Conservation (phyloP, 768 basidiomycete genomes). For the Daedaleopsis sinensis region DNA sequence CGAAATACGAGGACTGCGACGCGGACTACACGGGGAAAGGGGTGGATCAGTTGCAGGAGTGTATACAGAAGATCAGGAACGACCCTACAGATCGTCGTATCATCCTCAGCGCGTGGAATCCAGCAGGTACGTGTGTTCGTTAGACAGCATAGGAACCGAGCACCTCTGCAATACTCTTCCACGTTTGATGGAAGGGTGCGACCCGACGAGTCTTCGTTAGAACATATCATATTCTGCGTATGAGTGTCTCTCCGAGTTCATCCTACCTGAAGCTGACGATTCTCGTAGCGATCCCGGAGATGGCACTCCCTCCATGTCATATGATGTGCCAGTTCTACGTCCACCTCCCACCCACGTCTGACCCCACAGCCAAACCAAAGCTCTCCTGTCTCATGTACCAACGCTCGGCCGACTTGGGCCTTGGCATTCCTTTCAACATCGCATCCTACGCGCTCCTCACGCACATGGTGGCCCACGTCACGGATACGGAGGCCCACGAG, state of each 20-base stretch:
- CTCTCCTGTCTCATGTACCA: constrained; percentile 98
- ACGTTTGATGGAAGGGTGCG: no score
- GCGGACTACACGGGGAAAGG: constrained; percentile 79
- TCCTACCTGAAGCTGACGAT: neutral
- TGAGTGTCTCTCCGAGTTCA: neutral
- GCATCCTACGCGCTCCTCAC: constrained; percentile 97
- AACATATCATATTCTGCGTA: neutral
- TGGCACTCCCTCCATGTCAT: constrained; percentile 99
- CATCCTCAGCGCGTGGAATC: constrained; percentile 97
- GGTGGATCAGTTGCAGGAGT: constrained; percentile 90
- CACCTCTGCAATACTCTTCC: neutral
- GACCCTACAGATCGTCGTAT: constrained; percentile 94
- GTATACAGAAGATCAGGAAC: constrained; percentile 89
- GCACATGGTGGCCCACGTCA: constrained; percentile 96
- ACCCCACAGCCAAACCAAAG: constrained; percentile 56
- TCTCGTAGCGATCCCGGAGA: constrained; percentile 77
- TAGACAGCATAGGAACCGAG: neutral
- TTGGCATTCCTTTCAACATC: constrained; percentile 99
- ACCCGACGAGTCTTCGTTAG: neutral
- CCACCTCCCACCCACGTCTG: constrained; percentile 65
- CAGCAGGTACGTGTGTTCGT: constrained; percentile 68
- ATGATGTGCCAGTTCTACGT: constrained; percentile 99
- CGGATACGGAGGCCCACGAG: constrained; percentile 83
- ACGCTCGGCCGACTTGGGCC: constrained; percentile 94
- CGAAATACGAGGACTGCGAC: constrained; percentile 75